These are phyloP conservation scores for Trichoderma harzianum DNA, from an alignment of 2,329 filamentous ascomycete genomes.

Conservation along the genomic window DNA sequence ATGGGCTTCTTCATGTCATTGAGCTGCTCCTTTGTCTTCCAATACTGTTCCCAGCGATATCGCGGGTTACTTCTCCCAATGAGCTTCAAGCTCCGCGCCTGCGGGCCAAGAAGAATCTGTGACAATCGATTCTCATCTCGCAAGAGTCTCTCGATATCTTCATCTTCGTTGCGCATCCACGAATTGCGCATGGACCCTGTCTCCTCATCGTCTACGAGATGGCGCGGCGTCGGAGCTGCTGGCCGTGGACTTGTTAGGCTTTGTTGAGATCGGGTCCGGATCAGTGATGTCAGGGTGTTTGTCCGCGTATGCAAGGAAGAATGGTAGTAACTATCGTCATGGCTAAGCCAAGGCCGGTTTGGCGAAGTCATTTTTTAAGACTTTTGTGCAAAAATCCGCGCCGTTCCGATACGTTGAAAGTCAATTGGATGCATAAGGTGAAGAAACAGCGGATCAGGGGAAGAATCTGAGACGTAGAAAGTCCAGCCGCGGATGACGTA, in stretches of 20 bases:
- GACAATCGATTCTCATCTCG: constrained; percentile 58
- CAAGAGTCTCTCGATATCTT: constrained; percentile 44
- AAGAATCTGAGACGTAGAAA: not conserved
- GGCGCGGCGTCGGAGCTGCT: constrained; percentile 19
- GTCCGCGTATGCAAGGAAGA: constrained; percentile 36
- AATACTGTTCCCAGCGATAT: constrained; percentile 84
- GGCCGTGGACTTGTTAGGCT: constrained; percentile 30
- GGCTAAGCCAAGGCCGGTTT: constrained; percentile 22
- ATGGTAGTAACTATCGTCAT: constrained; percentile 21
- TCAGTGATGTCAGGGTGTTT: constrained; percentile 37
- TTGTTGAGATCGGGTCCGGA: constrained; percentile 38
- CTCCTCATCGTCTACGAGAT: constrained; percentile 34
- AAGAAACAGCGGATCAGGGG: not conserved
- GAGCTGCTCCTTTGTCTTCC: constrained; percentile 75
- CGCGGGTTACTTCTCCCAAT: constrained; percentile 85
- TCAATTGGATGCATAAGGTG: not conserved
- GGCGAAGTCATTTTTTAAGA: constrained; percentile 31
- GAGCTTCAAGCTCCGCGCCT: constrained; percentile 78
- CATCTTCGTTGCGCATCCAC: constrained; percentile 35
- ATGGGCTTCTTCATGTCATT: constrained; percentile 68
- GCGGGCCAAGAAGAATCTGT: constrained; percentile 60
- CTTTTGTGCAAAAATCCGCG: not conserved
- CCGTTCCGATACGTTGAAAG: not conserved
- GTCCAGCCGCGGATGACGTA: constrained; percentile 3
- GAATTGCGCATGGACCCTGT: constrained; percentile 20